Evolutionary conservation across 306 rosid species (phyloP), one percentile per base, ranked within the genome.

Genomic region (Prunus kanzakura): DNA sequence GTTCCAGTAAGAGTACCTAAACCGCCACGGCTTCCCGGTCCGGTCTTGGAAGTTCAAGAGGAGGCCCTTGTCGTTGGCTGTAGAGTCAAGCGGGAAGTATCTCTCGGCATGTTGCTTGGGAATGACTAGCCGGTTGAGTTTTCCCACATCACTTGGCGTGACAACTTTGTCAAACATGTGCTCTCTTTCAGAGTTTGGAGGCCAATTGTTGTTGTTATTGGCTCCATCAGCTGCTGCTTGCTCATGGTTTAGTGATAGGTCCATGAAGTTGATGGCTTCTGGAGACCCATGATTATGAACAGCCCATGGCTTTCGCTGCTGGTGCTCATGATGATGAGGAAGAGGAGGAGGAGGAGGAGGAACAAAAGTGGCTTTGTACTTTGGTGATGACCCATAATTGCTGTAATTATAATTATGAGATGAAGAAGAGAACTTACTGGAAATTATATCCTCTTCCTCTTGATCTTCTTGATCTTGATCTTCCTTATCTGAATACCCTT

Each of bases 101-200:
- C 82, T 89, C 82, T 90, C 96, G 3, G 98, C 98, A 30, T 90
- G 89, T 43, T 90, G 96, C 70, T 93, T 93, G 2, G 98, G 98
- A 12, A 93, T 91, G 25, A 93, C 98, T 22, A 93, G 82, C 2
- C 98, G 78, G 91, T 93, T 93, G 49, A 93, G 93, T 83, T 93
- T 93, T 62, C 98, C 98, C 1, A 93, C 98, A 71, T 93, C 98
- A 67, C 96, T 90, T 3, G 98, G 98, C 3, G 98, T 93, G 32
- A 90, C 98, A 1, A 91, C 93, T 74, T 93, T 93, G 46, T 89
- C 93, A 54, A 93, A 93, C 98, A 93, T 87, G 88, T 87, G 98
- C 84, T 93, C 98, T 61, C 86, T 82, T 85, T 89, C 90, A 43
- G 57, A 51, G 3, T 79, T 46, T 12, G 78, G 64, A 3, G 64